These are phyloP conservation scores for Coemansia sp. DNA, from an alignment of 192 early-diverging fungal genomes.

Conservation along the genomic window DNA sequence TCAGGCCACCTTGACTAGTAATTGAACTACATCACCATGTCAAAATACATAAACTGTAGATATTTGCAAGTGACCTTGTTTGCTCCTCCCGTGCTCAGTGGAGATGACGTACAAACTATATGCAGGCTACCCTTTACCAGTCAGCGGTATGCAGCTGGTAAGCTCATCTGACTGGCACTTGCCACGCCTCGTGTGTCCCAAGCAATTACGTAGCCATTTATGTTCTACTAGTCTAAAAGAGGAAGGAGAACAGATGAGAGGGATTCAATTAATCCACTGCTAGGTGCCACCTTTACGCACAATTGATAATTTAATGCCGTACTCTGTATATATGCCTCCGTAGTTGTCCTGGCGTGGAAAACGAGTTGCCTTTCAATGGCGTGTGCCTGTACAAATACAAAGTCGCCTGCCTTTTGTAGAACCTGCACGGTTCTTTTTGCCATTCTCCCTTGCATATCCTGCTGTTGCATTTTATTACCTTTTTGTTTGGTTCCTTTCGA, in stretches of 20 bases:
- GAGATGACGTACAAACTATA: background rate
- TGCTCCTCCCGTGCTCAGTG: background rate
- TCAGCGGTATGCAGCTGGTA: background rate
- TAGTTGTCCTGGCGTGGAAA: background rate
- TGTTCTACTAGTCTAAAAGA: background rate
- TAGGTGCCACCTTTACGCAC: background rate
- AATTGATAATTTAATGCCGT: background rate
- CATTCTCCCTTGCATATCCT: background rate
- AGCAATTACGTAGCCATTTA: background rate
- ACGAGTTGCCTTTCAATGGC: background rate
- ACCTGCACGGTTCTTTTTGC: background rate
- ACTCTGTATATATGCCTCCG: too few relatives aligned
- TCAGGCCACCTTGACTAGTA: background rate
- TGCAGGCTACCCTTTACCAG: slow-evolving; percentile 8
- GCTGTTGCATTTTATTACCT: background rate
- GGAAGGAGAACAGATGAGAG: background rate
- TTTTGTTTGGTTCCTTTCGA: background rate
- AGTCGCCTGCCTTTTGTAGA: background rate
- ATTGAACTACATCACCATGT: background rate
- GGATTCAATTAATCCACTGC: background rate
- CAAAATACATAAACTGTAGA: background rate
- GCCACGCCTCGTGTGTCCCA: slow-evolving; percentile 2
- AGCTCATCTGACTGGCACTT: slow-evolving; percentile 1
- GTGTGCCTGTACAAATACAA: background rate
- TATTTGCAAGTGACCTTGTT: background rate